Conservation (phyloP, 208 protist genomes). For the Leishmania major region DNA sequence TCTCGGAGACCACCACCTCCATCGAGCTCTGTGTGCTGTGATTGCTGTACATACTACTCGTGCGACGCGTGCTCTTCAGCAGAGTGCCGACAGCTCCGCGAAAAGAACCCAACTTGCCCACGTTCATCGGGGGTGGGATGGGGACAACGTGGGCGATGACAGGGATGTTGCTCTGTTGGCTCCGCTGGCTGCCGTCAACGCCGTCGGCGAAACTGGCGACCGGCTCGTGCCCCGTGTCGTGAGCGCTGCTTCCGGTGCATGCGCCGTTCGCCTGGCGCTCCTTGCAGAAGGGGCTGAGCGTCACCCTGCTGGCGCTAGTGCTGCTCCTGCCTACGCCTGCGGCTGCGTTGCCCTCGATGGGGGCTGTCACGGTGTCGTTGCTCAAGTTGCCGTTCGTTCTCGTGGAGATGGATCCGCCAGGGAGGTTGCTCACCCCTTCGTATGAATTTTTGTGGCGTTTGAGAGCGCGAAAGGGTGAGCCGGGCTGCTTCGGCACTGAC, state of each 20-base stretch:
- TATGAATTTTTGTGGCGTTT: neutral
- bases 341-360: neutral
- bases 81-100: neutral
- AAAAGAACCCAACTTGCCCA: neutral
- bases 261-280: neutral
- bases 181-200: neutral
- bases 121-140: conserved; percentile 6
- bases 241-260: conserved; percentile 1
- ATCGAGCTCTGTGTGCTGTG: neutral
- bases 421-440: neutral
- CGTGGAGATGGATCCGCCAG: neutral
- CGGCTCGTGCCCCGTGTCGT: conserved; percentile 1
- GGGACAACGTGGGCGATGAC: neutral
- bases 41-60: conserved; percentile 3
- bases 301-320: neutral
- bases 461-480: conserved; percentile 8
- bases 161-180: neutral
- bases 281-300: neutral
- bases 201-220: neutral
- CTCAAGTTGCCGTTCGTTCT: neutral
- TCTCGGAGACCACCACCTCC: neutral
- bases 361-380: neutral
- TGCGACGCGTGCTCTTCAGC: neutral
- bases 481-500: conserved; percentile 9
- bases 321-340: neutral